phyloP scores from a whole-genome alignment of 257 asterid species.

The Solanum peruvianum region DNA sequence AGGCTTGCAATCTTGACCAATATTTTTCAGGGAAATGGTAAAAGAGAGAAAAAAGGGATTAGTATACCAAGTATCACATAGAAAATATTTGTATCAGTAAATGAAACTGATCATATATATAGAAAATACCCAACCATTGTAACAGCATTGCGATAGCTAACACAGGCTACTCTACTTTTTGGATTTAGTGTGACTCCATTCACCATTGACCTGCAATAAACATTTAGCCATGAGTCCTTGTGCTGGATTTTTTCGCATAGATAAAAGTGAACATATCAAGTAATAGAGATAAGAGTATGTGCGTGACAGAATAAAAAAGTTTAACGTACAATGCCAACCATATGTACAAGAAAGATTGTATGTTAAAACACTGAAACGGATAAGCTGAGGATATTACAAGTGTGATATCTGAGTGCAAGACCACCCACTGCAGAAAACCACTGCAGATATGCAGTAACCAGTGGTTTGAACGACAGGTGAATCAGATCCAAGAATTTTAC shows the following conservation, averaged over 20 bases:
- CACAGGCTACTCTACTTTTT: constrained; percentile 77
- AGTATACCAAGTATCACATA: not conserved
- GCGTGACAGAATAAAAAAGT: too few relatives aligned
- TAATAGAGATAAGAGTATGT: not conserved
- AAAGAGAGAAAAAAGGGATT: not conserved
- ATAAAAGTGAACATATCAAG: not conserved
- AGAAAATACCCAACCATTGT: constrained; percentile 52
- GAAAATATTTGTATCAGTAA: not conserved
- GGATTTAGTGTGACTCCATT: constrained; percentile 85
- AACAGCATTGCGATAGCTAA: constrained; percentile 89
- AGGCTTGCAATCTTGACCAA: constrained; percentile 69
- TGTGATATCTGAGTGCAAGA: constrained; percentile 94
- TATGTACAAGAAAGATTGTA: not conserved
- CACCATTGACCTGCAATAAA: constrained; percentile 78
- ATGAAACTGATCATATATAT: not conserved
- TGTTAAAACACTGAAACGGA: not conserved
- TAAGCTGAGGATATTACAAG: constrained; percentile 31
- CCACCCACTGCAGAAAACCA: constrained; percentile 78
- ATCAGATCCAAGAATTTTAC: constrained; percentile 53
- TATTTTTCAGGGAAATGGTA: not conserved
- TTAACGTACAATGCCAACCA: not conserved
- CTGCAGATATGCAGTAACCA: constrained; percentile 71
- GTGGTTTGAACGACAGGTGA: constrained; percentile 40
- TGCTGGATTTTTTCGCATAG: not conserved
- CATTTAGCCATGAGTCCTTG: not conserved